Evolutionary conservation across 2,329 filamentous ascomycete genomes (phyloP), one percentile per base, ranked within the genome.

Genomic region (Alternaria ventricosa): DNA sequence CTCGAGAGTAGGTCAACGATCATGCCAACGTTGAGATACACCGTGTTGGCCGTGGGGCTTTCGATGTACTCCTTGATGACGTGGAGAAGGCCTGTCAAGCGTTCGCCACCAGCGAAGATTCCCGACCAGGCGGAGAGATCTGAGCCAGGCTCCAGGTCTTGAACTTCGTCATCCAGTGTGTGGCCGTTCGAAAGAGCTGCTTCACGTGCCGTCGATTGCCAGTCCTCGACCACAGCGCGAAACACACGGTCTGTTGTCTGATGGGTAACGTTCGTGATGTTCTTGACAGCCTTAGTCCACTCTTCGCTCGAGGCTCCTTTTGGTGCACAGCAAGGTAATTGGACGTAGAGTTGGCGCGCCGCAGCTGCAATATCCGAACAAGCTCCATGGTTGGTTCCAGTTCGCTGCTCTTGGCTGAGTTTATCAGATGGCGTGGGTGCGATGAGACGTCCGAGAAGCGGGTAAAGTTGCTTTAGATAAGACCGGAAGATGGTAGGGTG

Each of bases 401-500:
- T 11, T 5, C 22, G n/a, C 25, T 72, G 71, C 28, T 77, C 73
- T 27, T 63, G 53, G 20, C 61, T 60, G 7, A 74, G 61, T 46
- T 68, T 70, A 45, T 57, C 75, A 23, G 85, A 86, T 27, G 84
- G 84, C 5, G 90, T 91, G 3, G 90, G 89, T 4, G 89, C 89
- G 57, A 95, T 79, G 67, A 90, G 88, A 6, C 81, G 80, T 49
- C 86, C 83, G 45, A 90, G 81, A 20, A 91, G 84, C 12, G 85
- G 82, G 59, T 86, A 88, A 46, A 97, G 86, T 68, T 93, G 91
- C 41, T 86, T 84, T 62, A 88, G 85, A 75, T 90, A 92, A 1
- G 93, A 91, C 12, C 95, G 90, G 78, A 97, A 91, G 30, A 92
- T 92, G 7, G 93, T 92, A 28, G 93, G 90, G 78, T 97, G 94